phyloP scores from a whole-genome alignment of 2,329 filamentous ascomycete genomes.

The Corinectria fuckeliana region DNA sequence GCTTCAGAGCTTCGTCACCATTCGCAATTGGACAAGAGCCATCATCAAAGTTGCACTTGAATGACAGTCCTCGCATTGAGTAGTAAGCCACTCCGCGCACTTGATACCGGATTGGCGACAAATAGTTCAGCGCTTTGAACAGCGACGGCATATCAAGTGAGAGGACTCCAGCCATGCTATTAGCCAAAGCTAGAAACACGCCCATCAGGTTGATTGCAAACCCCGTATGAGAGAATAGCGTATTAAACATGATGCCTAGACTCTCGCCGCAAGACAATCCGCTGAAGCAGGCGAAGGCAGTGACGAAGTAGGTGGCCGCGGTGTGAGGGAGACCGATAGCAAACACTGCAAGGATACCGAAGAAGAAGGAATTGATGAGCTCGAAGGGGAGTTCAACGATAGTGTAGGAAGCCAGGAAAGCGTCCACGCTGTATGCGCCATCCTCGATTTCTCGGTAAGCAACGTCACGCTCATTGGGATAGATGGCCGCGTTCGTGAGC shows the following conservation, averaged over 20 bases:
- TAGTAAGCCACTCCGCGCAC: constrained; percentile 70
- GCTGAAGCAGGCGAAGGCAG: constrained; percentile 71
- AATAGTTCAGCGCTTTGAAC: constrained; percentile 70
- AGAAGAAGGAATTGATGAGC: constrained; percentile 67
- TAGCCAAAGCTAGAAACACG: constrained; percentile 70
- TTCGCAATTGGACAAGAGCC: constrained; percentile 68
- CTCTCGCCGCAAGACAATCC: constrained; percentile 78
- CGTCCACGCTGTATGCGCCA: constrained; percentile 70
- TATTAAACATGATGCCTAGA: constrained; percentile 79
- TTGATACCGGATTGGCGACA: constrained; percentile 73
- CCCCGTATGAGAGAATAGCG: constrained; percentile 72
- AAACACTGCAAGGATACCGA: constrained; percentile 66
- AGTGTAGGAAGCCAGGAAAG: constrained; percentile 73
- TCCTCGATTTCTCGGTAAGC: constrained; percentile 79
- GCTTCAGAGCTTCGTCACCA: constrained; percentile 67
- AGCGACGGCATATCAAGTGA: constrained; percentile 70
- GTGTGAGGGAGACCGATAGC: constrained; percentile 69
- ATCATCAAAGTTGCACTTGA: constrained; percentile 64
- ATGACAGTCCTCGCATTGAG: constrained; percentile 62
- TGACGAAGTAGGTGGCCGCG: constrained; percentile 67
- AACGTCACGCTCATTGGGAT: constrained; percentile 73
- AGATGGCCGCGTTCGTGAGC: constrained; percentile 77
- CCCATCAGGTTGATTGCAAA: constrained; percentile 76
- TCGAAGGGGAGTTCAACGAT: constrained; percentile 74
- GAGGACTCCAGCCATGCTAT: constrained; percentile 73